phyloP scores from a whole-genome alignment of 345 rosid genomes.

The Passiflora organensis region DNA sequence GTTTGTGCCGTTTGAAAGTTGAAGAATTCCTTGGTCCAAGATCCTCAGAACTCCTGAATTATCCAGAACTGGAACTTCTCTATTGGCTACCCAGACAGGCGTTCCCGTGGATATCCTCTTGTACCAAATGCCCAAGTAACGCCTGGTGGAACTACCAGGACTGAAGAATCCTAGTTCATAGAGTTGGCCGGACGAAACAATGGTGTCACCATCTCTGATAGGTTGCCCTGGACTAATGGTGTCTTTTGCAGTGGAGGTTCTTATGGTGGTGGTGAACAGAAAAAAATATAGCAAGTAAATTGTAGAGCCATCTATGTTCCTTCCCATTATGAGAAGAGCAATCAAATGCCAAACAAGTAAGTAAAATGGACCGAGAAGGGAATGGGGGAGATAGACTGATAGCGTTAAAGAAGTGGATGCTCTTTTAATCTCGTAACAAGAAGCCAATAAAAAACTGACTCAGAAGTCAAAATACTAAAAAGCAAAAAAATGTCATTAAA shows the following conservation, averaged over 20 bases:
- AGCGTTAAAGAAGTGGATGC: no score
- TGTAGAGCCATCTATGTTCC: no score
- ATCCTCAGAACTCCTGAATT: neutral
- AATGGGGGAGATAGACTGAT: no score
- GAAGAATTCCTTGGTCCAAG: neutral
- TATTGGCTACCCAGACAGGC: neutral
- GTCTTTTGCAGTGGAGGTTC: neutral
- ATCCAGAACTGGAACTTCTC: neutral
- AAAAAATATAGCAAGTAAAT: no score
- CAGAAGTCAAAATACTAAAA: no score
- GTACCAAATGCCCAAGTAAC: conserved; percentile 1
- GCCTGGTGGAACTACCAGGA: neutral
- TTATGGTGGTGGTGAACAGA: no score
- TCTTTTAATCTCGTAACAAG: no score
- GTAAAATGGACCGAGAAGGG: no score
- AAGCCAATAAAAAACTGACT: no score
- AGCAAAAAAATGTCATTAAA: no score
- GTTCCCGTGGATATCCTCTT: neutral
- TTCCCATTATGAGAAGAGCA: no score
- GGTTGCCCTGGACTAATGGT: neutral
- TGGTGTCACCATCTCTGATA: neutral
- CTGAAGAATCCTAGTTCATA: neutral
- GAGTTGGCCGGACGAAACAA: neutral
- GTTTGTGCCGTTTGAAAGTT: neutral
- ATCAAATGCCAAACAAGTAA: no score